A percentile compares a stretch with the other conserved stretches of the same genome.
phyloP scores from a whole-genome alignment of 495 filamentous ascomycete species.

The Talaromyces proteolyticus region DNA sequence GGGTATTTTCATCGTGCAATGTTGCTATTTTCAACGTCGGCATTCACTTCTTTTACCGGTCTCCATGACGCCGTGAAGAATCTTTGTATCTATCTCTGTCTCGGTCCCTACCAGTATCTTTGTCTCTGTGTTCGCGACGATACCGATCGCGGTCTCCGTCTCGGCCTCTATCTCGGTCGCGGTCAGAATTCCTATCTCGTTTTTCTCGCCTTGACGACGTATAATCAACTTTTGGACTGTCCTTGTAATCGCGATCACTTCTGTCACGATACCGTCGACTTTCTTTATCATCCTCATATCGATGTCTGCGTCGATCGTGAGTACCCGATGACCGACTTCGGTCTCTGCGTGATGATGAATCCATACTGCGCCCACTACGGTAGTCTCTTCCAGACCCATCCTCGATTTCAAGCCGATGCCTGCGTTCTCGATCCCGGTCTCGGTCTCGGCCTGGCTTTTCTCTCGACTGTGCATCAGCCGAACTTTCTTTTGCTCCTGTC shows the following conservation, averaged over 20 bases:
- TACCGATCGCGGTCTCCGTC: background rate
- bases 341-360: slow-evolving; percentile 14
- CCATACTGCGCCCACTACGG: slow-evolving; percentile 14
- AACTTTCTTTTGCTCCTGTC: slow-evolving; percentile 34
- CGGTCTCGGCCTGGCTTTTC: slow-evolving; percentile 6
- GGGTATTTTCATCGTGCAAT: background rate
- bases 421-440: slow-evolving; percentile 36
- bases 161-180: slow-evolving; percentile 11
- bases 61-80: background rate
- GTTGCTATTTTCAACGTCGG: too few relatives aligned
- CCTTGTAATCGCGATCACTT: slow-evolving; percentile 5
- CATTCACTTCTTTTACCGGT: too few relatives aligned
- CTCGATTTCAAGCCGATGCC: slow-evolving; percentile 16
- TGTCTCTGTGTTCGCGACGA: background rate
- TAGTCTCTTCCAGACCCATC: slow-evolving; percentile 3
- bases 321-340: slow-evolving; percentile 15
- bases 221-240: slow-evolving; percentile 1
- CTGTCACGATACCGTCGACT: slow-evolving; percentile 3
- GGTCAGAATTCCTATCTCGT: slow-evolving; percentile 7
- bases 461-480: too few relatives aligned
- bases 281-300: slow-evolving; percentile 8
- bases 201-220: slow-evolving; percentile 11
- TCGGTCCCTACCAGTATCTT: background rate
- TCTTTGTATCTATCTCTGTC: background rate
- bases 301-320: slow-evolving; percentile 4